A percentile compares a stretch with the other conserved stretches of the same genome.
phyloP scores from a whole-genome alignment of 192 early-diverging fungal species.

The Phlyctochytrium arcticum region DNA sequence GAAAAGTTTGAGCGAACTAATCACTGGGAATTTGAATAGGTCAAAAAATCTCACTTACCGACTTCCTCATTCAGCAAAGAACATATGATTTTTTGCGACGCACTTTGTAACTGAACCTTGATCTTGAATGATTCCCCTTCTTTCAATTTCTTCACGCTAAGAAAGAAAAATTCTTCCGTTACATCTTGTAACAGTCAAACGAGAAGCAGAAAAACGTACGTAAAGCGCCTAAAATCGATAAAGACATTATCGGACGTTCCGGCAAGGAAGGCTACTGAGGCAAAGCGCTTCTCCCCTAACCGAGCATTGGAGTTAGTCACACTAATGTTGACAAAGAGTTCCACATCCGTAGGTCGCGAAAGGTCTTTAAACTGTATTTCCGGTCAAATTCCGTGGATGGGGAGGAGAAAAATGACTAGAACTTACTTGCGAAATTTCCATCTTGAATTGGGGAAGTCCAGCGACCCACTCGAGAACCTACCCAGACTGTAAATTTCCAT shows the following conservation, averaged over 20 bases:
- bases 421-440: constrained; percentile 31
- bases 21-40: too few species aligned
- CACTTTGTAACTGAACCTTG: background rate
- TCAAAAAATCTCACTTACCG: background rate
- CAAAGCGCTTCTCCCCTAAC: constrained; percentile 23
- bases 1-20: too few species aligned
- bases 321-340: constrained; percentile 24
- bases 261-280: constrained; percentile 20
- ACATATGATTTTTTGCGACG: constrained; percentile 8
- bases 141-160: constrained; percentile 28
- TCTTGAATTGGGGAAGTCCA: constrained; percentile 23
- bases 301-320: constrained; percentile 23
- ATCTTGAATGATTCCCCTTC: constrained; percentile 27
- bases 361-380: constrained; percentile 19
- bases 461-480: constrained; percentile 27
- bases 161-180: too few species aligned
- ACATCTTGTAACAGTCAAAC: too few species aligned
- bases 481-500: background rate
- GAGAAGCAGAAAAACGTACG: too few species aligned
- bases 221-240: constrained; percentile 31
- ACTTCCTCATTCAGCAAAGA: constrained; percentile 6
- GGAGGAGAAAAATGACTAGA: too few species aligned
- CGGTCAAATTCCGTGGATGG: too few species aligned
- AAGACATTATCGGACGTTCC: constrained; percentile 20
- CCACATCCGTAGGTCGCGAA: constrained; percentile 24